Base-by-base conservation (phyloP, 2,329 filamentous ascomycete genomes). In the Arthroderma sp. region DNA sequence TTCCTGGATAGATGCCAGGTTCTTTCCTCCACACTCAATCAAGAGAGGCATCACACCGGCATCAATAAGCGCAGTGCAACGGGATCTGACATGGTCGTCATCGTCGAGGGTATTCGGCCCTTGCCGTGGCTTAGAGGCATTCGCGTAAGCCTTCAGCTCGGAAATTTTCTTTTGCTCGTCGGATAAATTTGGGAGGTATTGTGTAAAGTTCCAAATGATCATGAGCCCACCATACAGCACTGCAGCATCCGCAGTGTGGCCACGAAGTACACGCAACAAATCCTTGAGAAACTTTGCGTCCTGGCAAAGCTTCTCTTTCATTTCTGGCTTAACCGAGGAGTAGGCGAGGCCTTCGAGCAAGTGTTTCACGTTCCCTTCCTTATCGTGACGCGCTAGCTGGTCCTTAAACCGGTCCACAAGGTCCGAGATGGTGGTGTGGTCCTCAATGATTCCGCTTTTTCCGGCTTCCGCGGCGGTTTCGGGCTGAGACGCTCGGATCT, bases 101-200 rank as follows among this genome's bases (percentile, higher is more conserved):
- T 87, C 77, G 46, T 91, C 81, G 0, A 93, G 69, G 5, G 78
- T 76, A 57, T 88, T 78, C 0, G 70, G 60, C 15, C 62, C 59
- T 1, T 68, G 63, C 7, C 52, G 43, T n/a, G 74, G 59, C 49
- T 86, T 87, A 4, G 80, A 80, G 0, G 86, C 83, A 58, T 94
- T 86, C 9, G 91, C 91, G 56, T 96, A 98, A 2, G 87, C 86
- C 68, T 94, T 95, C 38, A 98, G 74, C 60, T 98, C 85, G 4
- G 77, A 77, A 68, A 98, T 86, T 57, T 85, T 86, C 67, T 89
- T 91, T 56, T 95, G 83, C 63, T 98, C 91, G 51, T 95, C 89
- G 0, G 86, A 82, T 36, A 88, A 71, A 5, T 71, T 70, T 5
- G 87, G 87, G 36, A 77, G 74, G 59, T 94, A 96, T 29, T 76